Evolutionary conservation across 352 stramenopile genomes (phyloP), one percentile per base, ranked within the genome.

Genomic region (Plasmopara muralis): DNA sequence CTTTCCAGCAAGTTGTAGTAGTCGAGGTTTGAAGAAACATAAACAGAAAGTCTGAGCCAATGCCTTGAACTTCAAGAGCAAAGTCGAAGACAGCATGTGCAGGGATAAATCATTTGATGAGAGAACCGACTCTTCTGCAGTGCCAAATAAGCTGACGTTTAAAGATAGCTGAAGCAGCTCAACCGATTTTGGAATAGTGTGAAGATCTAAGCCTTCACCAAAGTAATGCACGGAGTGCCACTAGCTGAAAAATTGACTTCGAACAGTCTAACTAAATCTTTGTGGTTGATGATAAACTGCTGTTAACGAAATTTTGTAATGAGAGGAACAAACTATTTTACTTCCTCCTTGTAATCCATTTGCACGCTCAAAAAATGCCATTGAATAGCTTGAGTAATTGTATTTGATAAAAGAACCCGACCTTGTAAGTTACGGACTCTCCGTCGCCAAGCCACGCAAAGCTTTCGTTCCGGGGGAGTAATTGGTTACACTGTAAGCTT

Each of bases 41-140:
- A 20, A 47, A 57, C 3, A 58, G 43, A 43, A 58, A 58, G 31
- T 58, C 28, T 10, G 52, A 15, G 10, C 52, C 34, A 9, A 20
- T 12, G 0, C 35, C 52, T 52, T 52, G 44, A 9, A 34, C 14
- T 29, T 42, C 5, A 35, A 58, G 50, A 0, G 28, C 43, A 4
- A 1, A 4, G 33, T 49, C 43, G 35, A 53, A 30, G 1, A 25
- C 35, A 6, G 13, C n/a, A 41, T 49, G 14, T 9, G 35, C 52
- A 1, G 52, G 43, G 13, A 52, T 13, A 47, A 58, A 58, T 35
- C 35, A 58, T 14, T 52, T 58, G 14, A 20, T 33, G 4, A 37
- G 43, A 5, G 12, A 12, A 9, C 30, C 9, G 0, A 43, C 13
- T 31, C 50, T 35, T 9, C 43, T 18, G 8, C 43, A 43, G 12